Evolutionary conservation across 73 alveolate species (phyloP), one percentile per base, ranked within the genome.

Genomic region (Paramecium sexaurelia): DNA sequence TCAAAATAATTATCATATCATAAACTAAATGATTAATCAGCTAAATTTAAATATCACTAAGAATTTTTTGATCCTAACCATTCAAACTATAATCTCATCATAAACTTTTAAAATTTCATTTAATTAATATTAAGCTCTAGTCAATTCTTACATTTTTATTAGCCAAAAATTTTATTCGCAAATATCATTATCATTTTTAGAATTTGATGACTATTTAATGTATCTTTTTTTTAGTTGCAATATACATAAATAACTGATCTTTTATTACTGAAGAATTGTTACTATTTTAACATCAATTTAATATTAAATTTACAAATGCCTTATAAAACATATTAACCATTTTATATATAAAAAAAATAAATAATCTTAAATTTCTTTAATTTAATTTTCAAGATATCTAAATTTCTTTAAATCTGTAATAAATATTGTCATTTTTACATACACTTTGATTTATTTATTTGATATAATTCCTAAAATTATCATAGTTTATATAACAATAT

Each of bases 141-240:
- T 29, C 8, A 78, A 17, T 45, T 0, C 6, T 15, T 37, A 71
- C 86, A 71, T 71, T 71, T 40, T 71, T 1, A 61, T 61, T 61
- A 1, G 83, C 35, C 10, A 71, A 71, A 37, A 71, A 3, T 71
- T 35, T 26, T 71, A 71, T 35, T 33, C 15, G 55, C 93, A 3
- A 86, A 20, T 26, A 45, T 61, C 22, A 61, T 86, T 5, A 86
- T 55, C 86, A 86, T 57, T 66, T 57, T 61, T 66, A 51, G 3
- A 35, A 86, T 61, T 86, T 86, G 51, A 57, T 55, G 61, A 35
- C 56, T 39, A 7, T 55, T 37, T 24, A 86, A 39, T 17, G 93
- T 85, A 61, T 86, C 87, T 24, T 86, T 4, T 20, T 61, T 61
- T 11, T 57, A 39, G 82, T 86, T n/a, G 61, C 93, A 86, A 45